Base-by-base conservation (phyloP, 2,329 filamentous ascomycete genomes). In the Cordyceps pruinosa region DNA sequence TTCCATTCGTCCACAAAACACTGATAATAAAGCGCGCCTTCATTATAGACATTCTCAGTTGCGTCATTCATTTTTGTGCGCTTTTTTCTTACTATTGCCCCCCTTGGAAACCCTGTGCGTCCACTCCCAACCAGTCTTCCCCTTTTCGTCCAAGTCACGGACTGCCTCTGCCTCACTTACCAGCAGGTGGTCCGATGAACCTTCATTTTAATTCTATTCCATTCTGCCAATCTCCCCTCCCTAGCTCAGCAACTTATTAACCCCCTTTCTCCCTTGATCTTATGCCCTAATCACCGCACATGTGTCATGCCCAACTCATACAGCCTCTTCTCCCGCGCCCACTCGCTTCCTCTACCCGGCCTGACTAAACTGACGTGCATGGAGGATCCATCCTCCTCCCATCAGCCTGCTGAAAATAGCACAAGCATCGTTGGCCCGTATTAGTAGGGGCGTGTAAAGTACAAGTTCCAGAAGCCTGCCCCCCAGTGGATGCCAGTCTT, bases 291-390 rank as follows among this genome's bases (percentile, higher is more conserved):
- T 51, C 9, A 21, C 8, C 3, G 8, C 15, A 32, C 35, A 41
- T 52, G 41, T 54, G 37, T 41, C 35, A 30, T 42, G 39, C 10
- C 39, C 30, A 32, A 32, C 15, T 25, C 19, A 23, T 32, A 35
- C 30, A 17, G 39, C 39, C 45, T 41, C 48, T 19, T 35, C 10
- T n/a, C 28, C n/a, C 32, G 45, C n/a, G 13, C 37, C 28, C 51
- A 32, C 15, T 47, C 30, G 23, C 30, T 25, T 39, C n/a, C n/a
- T 45, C 17, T 26, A 21, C 51, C 25, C 42, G 42, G 42, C 42
- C 52, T 39, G 52, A 55, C 52, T 48, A 55, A 55, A 55, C 52
- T 55, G 52, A 55, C 52, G 52, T 55, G 52, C 52, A 55, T 28
- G 34, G 34, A 37, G 52, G 32, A 47, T 30, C 25, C 26, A 52